Percentiles rank a stretch among this genome's conserved stretches.
These are phyloP conservation scores for Penicillium soppii DNA, from an alignment of 495 filamentous ascomycete genomes.

Conservation along the genomic window DNA sequence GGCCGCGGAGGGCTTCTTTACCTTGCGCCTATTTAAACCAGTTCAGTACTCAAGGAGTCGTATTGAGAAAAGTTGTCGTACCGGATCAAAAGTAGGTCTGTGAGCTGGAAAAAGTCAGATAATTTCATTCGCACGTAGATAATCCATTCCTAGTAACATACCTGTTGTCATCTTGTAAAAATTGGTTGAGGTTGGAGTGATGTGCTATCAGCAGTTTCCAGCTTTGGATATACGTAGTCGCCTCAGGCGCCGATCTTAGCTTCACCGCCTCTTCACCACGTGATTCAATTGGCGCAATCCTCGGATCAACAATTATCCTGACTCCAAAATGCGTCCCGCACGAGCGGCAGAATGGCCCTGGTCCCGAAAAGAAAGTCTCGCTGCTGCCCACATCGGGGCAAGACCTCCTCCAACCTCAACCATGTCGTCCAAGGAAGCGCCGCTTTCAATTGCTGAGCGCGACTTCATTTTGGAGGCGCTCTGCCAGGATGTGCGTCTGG, in stretches of 20 bases:
- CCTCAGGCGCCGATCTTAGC: constrained; percentile 1
- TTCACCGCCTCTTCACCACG: constrained; percentile 11
- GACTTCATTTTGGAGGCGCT: constrained; percentile 75
- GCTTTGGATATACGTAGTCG: neutral
- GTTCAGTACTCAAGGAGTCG: constrained; percentile 2
- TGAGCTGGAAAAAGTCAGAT: constrained; percentile 53
- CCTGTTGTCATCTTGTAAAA: constrained; percentile 65
- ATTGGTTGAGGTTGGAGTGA: neutral
- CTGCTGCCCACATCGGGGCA: constrained; percentile 26
- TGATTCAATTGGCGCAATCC: neutral
- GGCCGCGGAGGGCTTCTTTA: constrained; percentile 90
- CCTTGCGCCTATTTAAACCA: constrained; percentile 68
- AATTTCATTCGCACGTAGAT: neutral
- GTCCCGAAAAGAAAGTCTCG: constrained; percentile 21
- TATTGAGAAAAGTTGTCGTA: constrained; percentile 42
- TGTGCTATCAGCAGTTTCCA: neutral
- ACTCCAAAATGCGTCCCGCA: constrained; percentile 23
- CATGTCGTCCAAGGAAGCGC: constrained; percentile 94
- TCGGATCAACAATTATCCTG: constrained; percentile 9
- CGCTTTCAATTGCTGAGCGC: constrained; percentile 76
- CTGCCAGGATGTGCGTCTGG: constrained; percentile 72
- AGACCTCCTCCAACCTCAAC: constrained; percentile 26
- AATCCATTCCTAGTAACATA: constrained; percentile 14
- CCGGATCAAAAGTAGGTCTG: constrained; percentile 91
- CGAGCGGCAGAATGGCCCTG: constrained; percentile 22